Evolutionary conservation across 2,329 filamentous ascomycete species (phyloP).

Genomic region (Microascus cirrosus): DNA sequence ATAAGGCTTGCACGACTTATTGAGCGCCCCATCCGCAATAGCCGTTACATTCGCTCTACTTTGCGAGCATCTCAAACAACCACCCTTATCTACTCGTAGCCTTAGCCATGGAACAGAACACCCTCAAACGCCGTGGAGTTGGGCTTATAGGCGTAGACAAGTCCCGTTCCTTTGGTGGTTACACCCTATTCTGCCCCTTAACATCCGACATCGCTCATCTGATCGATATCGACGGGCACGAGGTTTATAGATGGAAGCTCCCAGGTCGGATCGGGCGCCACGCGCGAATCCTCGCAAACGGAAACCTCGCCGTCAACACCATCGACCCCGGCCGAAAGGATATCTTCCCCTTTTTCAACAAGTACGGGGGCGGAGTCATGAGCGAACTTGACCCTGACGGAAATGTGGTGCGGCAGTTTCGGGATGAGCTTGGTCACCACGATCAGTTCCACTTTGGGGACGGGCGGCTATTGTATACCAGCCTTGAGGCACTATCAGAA

Average conservation of each 20-base stretch:
- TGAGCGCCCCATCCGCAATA: too few species aligned
- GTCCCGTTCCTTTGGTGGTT: slow-evolving; percentile 13
- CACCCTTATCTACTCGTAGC: neutral
- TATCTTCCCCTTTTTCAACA: slow-evolving; percentile 17
- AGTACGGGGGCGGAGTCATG: slow-evolving; percentile 18
- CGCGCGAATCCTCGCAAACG: slow-evolving; percentile 14
- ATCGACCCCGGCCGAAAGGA: slow-evolving; percentile 7
- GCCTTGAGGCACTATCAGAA: slow-evolving; percentile 14
- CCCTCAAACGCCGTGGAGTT: slow-evolving; percentile 15
- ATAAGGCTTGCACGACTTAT: too few species aligned
- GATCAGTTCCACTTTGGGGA: slow-evolving; percentile 17
- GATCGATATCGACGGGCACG: slow-evolving; percentile 15
- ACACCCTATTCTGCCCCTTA: slow-evolving; percentile 17
- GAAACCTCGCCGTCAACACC: slow-evolving; percentile 18
- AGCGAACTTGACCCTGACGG: slow-evolving; percentile 14
- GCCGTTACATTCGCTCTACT: too few species aligned
- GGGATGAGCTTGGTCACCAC: slow-evolving; percentile 15
- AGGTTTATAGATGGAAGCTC: slow-evolving; percentile 17
- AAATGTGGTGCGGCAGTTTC: slow-evolving; percentile 15
- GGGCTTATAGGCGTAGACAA: slow-evolving; percentile 17
- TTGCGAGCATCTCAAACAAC: too few species aligned
- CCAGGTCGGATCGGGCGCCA: slow-evolving; percentile 16
- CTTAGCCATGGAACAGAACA: slow-evolving; percentile 15
- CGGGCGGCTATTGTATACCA: slow-evolving; percentile 14
- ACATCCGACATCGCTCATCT: slow-evolving; percentile 14